Evolutionary conservation across 2,329 filamentous ascomycete species (phyloP), one percentile per base, ranked within the genome.

Genomic region (Penicillium sp.): DNA sequence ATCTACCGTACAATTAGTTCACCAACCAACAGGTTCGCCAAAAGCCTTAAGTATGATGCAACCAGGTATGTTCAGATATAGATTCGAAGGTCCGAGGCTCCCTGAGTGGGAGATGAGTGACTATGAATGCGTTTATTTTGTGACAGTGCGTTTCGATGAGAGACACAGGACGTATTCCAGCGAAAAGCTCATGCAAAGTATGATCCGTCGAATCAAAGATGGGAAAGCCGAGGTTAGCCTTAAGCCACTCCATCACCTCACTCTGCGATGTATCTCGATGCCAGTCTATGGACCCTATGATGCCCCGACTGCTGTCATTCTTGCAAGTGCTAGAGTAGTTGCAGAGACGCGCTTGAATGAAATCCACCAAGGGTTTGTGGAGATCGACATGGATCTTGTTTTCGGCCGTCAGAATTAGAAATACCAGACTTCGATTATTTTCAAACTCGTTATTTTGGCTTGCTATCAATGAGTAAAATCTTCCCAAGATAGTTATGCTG

Each of bases 281-380:
- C 50, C 50, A 10, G 50, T 52, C 0, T 52, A 52, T 46, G 50
- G 50, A 11, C 42, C 42, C 2, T 35, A 38, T 17, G 50, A 52
- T 1, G 50, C 50, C 1, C 41, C 41, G 1, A 17, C 5, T 19
- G 11, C 50, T 2, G 47, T 50, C 2, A 12, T 50, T 31, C 26
- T 52, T 22, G 50, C 42, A 31, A 38, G 35, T 4, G 50, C 33
- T n/a, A 47, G 41, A 25, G 25, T n/a, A 17, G 41, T 46, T n/a
- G 26, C 50, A 14, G 31, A 46, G 14, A 11, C 25, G 17, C 41
- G 33, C 7, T 31, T 38, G 33, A 25, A 37, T 30, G 41, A 52
- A 16, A 47, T 52, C 6, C 25, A 47, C 0, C 31, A 30, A 26
- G 41, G 50, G 2, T 52, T 52, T 31, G 35, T 52, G 7, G 50